These are phyloP conservation scores for Penicillium sp. DNA, from an alignment of 2,329 filamentous ascomycete species.

Conservation along the genomic window DNA sequence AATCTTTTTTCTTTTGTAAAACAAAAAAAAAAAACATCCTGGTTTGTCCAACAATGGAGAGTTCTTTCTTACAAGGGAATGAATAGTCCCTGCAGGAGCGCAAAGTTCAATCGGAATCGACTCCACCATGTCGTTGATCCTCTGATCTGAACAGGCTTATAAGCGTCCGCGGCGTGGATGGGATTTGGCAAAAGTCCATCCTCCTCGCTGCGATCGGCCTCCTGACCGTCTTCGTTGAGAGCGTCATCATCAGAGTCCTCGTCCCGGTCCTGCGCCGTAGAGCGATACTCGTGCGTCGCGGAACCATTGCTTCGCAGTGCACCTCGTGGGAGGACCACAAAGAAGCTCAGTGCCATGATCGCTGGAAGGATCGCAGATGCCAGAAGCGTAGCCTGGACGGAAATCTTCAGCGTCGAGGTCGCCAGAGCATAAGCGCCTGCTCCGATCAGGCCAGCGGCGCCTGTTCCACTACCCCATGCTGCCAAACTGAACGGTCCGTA, in stretches of 20 bases:
- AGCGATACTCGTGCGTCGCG: constrained; percentile 49
- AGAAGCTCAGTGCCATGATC: constrained; percentile 80
- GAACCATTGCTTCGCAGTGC: constrained; percentile 50
- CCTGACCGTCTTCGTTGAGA: constrained; percentile 17
- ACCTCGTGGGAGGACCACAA: constrained; percentile 65
- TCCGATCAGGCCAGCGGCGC: constrained; percentile 78
- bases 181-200: constrained; percentile 28
- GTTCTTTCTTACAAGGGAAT: constrained; percentile 54
- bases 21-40: too few relatives aligned
- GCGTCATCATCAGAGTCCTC: constrained; percentile 36
- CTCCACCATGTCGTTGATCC: constrained; percentile 22
- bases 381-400: constrained; percentile 67
- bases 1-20: constrained; percentile 28
- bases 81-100: constrained; percentile 64
- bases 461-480: constrained; percentile 88
- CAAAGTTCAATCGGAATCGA: constrained; percentile 50
- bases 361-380: constrained; percentile 71
- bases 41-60: not conserved
- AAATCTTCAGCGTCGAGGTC: constrained; percentile 72
- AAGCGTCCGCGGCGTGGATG: constrained; percentile 9
- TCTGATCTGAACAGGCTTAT: constrained; percentile 16
- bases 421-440: constrained; percentile 81
- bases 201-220: constrained; percentile 17
- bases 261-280: constrained; percentile 42
- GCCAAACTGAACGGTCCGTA: constrained; percentile 84